A percentile compares a stretch with the other conserved stretches of the same genome.
Conservation (phyloP, 1,284 basidiomycete genomes). For the Fomitopsis pinicola region DNA sequence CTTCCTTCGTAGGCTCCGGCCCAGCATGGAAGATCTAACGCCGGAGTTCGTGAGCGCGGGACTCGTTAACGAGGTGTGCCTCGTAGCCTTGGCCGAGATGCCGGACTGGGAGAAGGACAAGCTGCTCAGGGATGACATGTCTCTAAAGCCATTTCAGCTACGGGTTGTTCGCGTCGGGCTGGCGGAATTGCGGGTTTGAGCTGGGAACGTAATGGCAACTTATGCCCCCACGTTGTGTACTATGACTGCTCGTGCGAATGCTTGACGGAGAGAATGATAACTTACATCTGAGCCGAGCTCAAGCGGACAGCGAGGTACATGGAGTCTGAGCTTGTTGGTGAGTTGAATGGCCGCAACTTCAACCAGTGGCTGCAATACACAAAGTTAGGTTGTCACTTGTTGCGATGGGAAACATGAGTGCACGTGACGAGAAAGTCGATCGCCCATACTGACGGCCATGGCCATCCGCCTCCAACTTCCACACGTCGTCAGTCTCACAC, state of each 20-base stretch:
- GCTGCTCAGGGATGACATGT: not conserved
- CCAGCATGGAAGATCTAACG: not conserved
- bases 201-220: not conserved
- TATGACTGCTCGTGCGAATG: not conserved
- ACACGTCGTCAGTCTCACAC: not conserved
- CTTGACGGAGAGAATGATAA: not conserved
- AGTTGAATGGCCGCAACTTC: too few species aligned
- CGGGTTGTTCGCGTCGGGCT: not conserved
- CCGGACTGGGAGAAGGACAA: not conserved
- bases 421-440: not conserved
- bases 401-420: not conserved
- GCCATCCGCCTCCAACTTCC: not conserved
- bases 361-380: too few species aligned
- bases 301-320: too few species aligned
- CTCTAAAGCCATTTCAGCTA: not conserved
- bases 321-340: too few species aligned
- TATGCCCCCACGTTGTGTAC: too few species aligned
- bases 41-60: not conserved
- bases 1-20: not conserved
- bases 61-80: not conserved
- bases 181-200: not conserved
- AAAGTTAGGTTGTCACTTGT: not conserved
- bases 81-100: not conserved
- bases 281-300: too few species aligned
- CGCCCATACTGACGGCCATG: not conserved